Evolutionary conservation across 2,329 filamentous ascomycete species (phyloP), one percentile per base, ranked within the genome.

Genomic region (Rugonectria rugulosa): DNA sequence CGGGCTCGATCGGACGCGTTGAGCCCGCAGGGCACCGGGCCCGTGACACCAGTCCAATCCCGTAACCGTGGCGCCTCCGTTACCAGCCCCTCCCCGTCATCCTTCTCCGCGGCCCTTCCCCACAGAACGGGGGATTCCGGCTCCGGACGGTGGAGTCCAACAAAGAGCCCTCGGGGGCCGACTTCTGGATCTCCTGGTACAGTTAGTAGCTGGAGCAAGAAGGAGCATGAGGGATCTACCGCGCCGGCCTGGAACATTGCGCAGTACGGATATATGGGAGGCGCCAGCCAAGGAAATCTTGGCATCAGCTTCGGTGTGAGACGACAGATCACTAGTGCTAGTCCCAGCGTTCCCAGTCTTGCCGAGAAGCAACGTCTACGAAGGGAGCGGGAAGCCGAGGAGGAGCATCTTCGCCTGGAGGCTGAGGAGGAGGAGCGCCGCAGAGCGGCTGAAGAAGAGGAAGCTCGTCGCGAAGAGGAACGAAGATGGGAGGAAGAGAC

Each of bases 241-340:
- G 82, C 88, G 21, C 95, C 95, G 0, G 95, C 95, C 2, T 99
- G 95, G 95, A 99, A 98, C 71, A 98, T 98, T 65, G 90, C 93
- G 53, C 95, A 99, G 72, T 99, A 99, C 71, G 93, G 95, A 7
- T 99, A 97, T 75, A 95, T 98, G 89, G 95, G 95, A 54, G 95
- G 95, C 43, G 95, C 95, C 21, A 97, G 91, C 68, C 95, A 99
- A 73, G 94, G 92, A 3, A 98, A 96, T 67, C 87, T 97, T 59
- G 95, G 95, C 15, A 92, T 99, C 65, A 87, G 91, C 10, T 98
- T 98, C 74, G 95, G 95, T 52, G 91, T 88, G 15, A 86, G 93
- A 66, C 86, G 95, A 57, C 95, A 99, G 76, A 98, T 99, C 70
- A 98, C 93, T 8, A 92, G 83, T 66, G 85, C 91, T 12, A 82